Conservation (phyloP, 768 basidiomycete species). For the Lyophyllum atratum region DNA sequence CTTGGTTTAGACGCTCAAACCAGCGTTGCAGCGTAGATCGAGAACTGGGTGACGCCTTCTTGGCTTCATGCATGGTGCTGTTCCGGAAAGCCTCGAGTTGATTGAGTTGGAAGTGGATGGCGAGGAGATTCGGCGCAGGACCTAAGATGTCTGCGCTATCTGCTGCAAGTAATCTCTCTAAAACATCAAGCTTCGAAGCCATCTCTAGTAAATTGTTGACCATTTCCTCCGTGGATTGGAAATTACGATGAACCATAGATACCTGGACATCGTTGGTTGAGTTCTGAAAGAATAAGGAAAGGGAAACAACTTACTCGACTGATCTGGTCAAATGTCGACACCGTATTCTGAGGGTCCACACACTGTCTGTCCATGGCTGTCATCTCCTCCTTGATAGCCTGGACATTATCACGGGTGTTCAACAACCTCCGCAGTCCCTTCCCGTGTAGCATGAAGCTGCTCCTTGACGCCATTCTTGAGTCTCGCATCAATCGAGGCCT, state of each 20-base stretch:
- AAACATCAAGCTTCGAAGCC: constrained; percentile 77
- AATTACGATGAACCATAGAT: constrained; percentile 93
- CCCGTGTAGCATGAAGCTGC: constrained; percentile 87
- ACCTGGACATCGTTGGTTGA: constrained; percentile 54
- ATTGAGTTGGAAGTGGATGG: constrained; percentile 89
- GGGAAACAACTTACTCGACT: constrained; percentile 65
- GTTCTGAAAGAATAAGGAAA: not conserved
- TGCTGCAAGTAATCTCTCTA: constrained; percentile 75
- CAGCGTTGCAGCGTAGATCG: constrained; percentile 70
- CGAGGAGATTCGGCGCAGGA: constrained; percentile 84
- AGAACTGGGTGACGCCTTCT: constrained; percentile 69
- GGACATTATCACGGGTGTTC: constrained; percentile 74
- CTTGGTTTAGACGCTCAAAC: constrained; percentile 83
- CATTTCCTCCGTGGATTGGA: constrained; percentile 94
- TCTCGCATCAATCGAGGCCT: constrained; percentile 88
- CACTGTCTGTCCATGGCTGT: constrained; percentile 74
- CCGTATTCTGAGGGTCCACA: constrained; percentile 71
- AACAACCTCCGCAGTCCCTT: constrained; percentile 84
- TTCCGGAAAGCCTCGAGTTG: constrained; percentile 94
- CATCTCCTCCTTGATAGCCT: constrained; percentile 86
- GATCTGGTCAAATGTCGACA: constrained; percentile 94
- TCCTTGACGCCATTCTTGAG: constrained; percentile 91
- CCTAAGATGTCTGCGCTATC: constrained; percentile 83
- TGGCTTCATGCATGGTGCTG: constrained; percentile 92
- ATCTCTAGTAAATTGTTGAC: constrained; percentile 93